These are phyloP conservation scores for Malassezia nana DNA, from an alignment of 1,284 basidiomycete genomes.

Conservation along the genomic window DNA sequence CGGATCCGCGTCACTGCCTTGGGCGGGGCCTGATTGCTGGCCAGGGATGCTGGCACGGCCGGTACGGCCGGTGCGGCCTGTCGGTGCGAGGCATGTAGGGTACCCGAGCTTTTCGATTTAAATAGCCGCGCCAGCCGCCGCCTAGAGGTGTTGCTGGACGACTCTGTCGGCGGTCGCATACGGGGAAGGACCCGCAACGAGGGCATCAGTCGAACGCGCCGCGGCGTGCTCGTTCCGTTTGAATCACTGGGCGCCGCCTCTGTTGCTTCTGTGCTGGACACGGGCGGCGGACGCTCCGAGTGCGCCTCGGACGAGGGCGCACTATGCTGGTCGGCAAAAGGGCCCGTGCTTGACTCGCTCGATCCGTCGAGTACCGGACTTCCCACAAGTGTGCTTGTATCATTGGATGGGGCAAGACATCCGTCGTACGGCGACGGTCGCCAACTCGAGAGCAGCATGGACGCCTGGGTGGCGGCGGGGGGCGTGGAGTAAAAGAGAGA, in stretches of 20 bases:
- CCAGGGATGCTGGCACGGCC: background rate
- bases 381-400: background rate
- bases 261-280: background rate
- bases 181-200: background rate
- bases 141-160: background rate
- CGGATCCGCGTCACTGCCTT: constrained; percentile 58
- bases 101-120: constrained; percentile 14
- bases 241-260: constrained; percentile 37
- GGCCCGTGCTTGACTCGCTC: constrained; percentile 1
- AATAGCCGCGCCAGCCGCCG: constrained; percentile 12
- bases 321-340: background rate
- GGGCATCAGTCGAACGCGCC: constrained; percentile 1
- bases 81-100: constrained; percentile 3
- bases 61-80: constrained; percentile 1
- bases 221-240: background rate
- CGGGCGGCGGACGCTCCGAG: background rate
- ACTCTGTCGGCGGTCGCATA: background rate
- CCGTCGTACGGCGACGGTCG: background rate
- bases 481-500: constrained; percentile 58
- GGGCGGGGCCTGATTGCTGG: background rate
- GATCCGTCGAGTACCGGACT: background rate
- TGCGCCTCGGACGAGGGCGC: background rate
- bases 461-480: background rate
- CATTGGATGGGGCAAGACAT: background rate
- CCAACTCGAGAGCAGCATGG: background rate